A percentile compares a stretch with the other conserved stretches of the same genome.
phyloP scores from a whole-genome alignment of 495 filamentous ascomycete species.

The Delitschia confertaspora region DNA sequence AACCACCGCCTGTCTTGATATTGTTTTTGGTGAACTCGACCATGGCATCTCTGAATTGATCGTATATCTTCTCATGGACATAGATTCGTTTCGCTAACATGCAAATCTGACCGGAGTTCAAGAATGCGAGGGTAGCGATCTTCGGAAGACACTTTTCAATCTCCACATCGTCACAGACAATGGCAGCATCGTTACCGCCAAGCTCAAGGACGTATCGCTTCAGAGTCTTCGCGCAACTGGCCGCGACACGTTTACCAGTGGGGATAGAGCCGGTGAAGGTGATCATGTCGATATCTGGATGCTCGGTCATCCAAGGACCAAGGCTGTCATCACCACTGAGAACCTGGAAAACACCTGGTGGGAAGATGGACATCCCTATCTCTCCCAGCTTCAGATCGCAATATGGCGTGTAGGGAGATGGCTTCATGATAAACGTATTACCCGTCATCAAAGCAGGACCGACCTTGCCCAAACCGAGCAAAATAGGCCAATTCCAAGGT shows the following conservation, averaged over 20 bases:
- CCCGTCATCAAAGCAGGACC: conserved; percentile 45
- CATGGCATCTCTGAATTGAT: conserved; percentile 44
- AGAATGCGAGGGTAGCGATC: conserved; percentile 44
- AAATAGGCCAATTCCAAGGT: conserved; percentile 49
- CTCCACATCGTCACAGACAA: conserved; percentile 54
- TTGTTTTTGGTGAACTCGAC: conserved; percentile 41
- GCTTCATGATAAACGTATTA: conserved; percentile 50
- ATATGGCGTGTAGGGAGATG: conserved; percentile 55
- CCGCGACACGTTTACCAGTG: conserved; percentile 34
- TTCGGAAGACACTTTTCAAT: conserved; percentile 44
- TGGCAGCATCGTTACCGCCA: conserved; percentile 57
- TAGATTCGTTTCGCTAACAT: conserved; percentile 52
- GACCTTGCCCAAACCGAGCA: conserved; percentile 45
- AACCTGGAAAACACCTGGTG: conserved; percentile 49
- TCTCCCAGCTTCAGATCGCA: conserved; percentile 50
- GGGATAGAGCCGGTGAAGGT: conserved; percentile 32
- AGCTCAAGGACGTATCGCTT: conserved; percentile 46
- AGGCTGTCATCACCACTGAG: conserved; percentile 43
- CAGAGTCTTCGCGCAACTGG: conserved; percentile 24
- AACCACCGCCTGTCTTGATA: conserved; percentile 40
- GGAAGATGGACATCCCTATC: conserved; percentile 45
- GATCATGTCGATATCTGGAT: conserved; percentile 30
- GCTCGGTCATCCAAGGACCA: conserved; percentile 28
- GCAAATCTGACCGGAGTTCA: conserved; percentile 52
- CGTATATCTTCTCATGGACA: conserved; percentile 55